These are phyloP conservation scores for Phalaenopsis equestris DNA, from an alignment of 106 monocot species.

Conservation along the genomic window DNA sequence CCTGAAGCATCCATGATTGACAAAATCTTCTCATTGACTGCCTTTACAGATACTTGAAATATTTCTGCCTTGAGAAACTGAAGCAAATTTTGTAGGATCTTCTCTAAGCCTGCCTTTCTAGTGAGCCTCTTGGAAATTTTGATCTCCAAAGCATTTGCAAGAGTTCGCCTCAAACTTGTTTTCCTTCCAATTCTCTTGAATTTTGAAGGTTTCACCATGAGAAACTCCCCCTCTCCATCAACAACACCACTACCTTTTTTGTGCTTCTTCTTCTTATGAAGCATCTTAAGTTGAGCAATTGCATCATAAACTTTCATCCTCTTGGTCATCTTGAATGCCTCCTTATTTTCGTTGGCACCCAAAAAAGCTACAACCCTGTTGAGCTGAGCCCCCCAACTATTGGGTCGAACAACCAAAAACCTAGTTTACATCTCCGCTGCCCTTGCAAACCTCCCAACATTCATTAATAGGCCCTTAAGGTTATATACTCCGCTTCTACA, in stretches of 20 bases:
- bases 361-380: conserved; percentile 81
- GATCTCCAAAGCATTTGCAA: conserved; percentile 85
- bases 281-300: conserved; percentile 72
- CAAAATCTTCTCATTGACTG: conserved; percentile 79
- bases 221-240: conserved; percentile 29
- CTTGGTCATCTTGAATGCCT: conserved; percentile 95
- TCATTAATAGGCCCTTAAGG: conserved; percentile 84
- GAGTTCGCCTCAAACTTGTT: conserved; percentile 68
- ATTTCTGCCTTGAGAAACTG: conserved; percentile 76
- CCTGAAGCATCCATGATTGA: conserved; percentile 83
- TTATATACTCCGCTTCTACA: conserved; percentile 85
- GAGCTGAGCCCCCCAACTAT: conserved; percentile 88
- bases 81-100: conserved; percentile 71
- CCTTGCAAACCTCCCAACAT: conserved; percentile 63
- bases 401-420: conserved; percentile 56
- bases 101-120: conserved; percentile 83
- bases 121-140: conserved; percentile 76
- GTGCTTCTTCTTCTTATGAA: conserved; percentile 58
- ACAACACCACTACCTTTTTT: conserved; percentile 14
- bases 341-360: conserved; percentile 75
- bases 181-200: conserved; percentile 74
- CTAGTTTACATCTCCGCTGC: conserved; percentile 94
- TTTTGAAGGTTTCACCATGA: conserved; percentile 71
- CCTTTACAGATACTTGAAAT: conserved; percentile 83
- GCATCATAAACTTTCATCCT: conserved; percentile 95